Conservation (phyloP, 148 eudicot genomes). For the Fagopyrum tataricum region DNA sequence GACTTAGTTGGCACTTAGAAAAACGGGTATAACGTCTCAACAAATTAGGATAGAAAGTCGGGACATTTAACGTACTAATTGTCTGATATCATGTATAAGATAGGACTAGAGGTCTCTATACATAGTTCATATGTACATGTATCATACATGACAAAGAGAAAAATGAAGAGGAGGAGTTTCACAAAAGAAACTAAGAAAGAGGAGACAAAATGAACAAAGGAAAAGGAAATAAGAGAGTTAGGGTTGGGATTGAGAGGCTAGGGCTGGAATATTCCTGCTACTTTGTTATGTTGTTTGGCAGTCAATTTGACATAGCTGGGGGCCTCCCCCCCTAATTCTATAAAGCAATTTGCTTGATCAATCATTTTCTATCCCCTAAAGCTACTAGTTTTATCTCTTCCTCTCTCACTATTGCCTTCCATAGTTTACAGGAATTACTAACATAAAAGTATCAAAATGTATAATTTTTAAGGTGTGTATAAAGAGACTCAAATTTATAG, state of each 20-base stretch:
- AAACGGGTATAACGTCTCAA: too few relatives aligned
- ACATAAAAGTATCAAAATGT: not conserved
- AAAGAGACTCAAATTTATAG: not conserved
- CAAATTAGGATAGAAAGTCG: too few relatives aligned
- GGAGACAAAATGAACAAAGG: not conserved
- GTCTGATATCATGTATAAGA: too few relatives aligned
- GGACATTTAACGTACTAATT: too few relatives aligned
- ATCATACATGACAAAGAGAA: not conserved
- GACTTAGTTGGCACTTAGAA: too few relatives aligned
- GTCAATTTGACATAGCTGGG: not conserved
- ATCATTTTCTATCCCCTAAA: not conserved
- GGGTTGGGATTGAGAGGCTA: not conserved
- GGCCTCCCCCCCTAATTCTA: not conserved
- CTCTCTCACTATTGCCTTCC: not conserved
- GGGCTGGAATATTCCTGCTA: conserved; percentile 9
- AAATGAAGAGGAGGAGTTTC: not conserved
- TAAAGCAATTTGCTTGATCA: not conserved
- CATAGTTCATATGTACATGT: not conserved
- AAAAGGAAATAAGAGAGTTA: conserved; percentile 10
- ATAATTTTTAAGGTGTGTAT: not conserved
- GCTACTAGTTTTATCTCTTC: not conserved
- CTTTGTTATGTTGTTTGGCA: conserved; percentile 1
- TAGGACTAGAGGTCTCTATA: too few relatives aligned
- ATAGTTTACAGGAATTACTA: not conserved
- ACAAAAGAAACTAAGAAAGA: not conserved